Conservation (phyloP, 345 rosid genomes). For the Citrus sinensis region DVS_A1.0 CM039165.1:37608001-37608500, state of each 20-base stretch:
- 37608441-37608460: neutral
- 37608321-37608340: neutral
- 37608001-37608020: constrained; percentile 66
- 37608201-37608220: neutral
- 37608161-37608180: rapidly evolving
- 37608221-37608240: constrained; percentile 14
- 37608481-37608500: neutral
- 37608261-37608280: neutral
- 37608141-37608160: neutral
- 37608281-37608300: neutral
- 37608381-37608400: neutral
- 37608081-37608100: constrained; percentile 67
- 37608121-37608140: constrained; percentile 68
- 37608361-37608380: neutral
- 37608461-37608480: too few species aligned
- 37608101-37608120: constrained; percentile 84
- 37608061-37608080: constrained; percentile 88
- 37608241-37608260: neutral
- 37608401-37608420: neutral
- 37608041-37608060: constrained; percentile 98
- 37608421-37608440: neutral
- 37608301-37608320: neutral
- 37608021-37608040: constrained; percentile 87
- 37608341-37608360: neutral
- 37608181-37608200: constrained; percentile 2